Base-by-base conservation (phyloP, 805 yeast species). In the Scheffersomyces ergatensis region DNA sequence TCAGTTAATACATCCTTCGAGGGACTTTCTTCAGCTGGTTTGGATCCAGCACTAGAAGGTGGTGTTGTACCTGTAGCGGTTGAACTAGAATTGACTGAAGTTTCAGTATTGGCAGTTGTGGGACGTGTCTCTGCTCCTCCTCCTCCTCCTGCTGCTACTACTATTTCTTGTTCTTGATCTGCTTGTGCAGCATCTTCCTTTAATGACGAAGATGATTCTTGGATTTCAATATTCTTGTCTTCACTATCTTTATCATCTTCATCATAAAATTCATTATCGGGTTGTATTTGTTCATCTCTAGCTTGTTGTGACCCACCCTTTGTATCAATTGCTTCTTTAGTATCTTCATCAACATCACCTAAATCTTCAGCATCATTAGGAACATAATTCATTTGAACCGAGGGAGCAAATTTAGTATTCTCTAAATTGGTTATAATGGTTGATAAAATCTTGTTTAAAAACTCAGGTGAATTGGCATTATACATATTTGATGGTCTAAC, bases 401-500 rank as follows among this genome's bases (percentile, higher is more conserved):
- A 85, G n/a, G 99, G 99, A 0, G 97, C 96, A 63, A 85, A 89
- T 63, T 86, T 83, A 13, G 97, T 89, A 53, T 86, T 80, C 54
- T 89, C 95, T 55, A 92, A 70, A 65, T 87, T 89, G 42, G 78
- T 69, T 39, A 85, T 74, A 39, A 92, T 85, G 53, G 84, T 86
- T 9, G 86, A 76, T 55, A 89, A 67, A 36, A 92, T 82, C 62
- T 87, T 85, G 64, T 89, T 88, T 53, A 92, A 72, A 60, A 89
- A 92, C 62, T 92, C 97, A 20, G 95, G 90, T 20, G 92, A 80
- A 66, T 92, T 92, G 38, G 96, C 97, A 65, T 92, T 92, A 69
- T 85, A 87, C 98, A 92, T 92, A 66, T 92, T 92, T 11, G 95
- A 84, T 8, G 97, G 95, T 49, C 97, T 76, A 36, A 92, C 99